Conservation (phyloP, 768 basidiomycete genomes). For the Gloeostereum incarnatum region DNA sequence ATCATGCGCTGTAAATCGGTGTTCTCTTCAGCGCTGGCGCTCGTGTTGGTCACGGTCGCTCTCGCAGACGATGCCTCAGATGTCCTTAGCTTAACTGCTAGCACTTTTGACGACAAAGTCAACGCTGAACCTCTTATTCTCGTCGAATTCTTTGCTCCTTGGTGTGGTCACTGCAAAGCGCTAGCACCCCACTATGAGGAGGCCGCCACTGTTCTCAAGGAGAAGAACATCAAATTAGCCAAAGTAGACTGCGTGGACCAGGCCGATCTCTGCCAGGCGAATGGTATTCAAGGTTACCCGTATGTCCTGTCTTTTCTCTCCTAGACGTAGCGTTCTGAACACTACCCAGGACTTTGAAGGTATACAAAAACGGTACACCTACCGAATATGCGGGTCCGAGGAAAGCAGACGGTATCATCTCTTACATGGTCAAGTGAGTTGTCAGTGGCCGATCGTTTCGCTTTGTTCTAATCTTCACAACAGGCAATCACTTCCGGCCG, state of each 20-base stretch:
- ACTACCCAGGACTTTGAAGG: conserved; percentile 68
- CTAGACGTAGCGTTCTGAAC: neutral
- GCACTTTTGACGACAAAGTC: conserved; percentile 61
- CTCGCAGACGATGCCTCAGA: conserved; percentile 66
- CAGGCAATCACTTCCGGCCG: conserved; percentile 88
- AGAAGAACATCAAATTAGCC: conserved; percentile 81
- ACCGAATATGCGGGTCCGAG: conserved; percentile 83
- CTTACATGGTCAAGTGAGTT: conserved; percentile 92
- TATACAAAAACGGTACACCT: conserved; percentile 79
- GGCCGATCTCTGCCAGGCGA: conserved; percentile 80
- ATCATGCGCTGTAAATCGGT: conserved; percentile 64
- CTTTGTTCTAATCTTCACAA: conserved; percentile 11
- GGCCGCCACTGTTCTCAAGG: conserved; percentile 89
- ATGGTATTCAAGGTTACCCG: conserved; percentile 94
- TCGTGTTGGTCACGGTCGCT: conserved; percentile 17
- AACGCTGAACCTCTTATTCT: conserved; percentile 65
- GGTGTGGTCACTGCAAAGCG: conserved; percentile 96
- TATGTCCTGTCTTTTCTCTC: conserved; percentile 26
- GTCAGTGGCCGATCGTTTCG: neutral
- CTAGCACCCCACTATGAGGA: conserved; percentile 91
- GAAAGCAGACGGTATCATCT: conserved; percentile 92
- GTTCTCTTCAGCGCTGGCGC: conserved; percentile 40
- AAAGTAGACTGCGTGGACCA: conserved; percentile 98
- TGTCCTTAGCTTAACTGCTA: conserved; percentile 67
- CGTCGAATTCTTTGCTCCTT: conserved; percentile 94